These are phyloP conservation scores for Lactifluus echinatus DNA, from an alignment of 768 basidiomycete genomes.

Conservation along the genomic window DNA sequence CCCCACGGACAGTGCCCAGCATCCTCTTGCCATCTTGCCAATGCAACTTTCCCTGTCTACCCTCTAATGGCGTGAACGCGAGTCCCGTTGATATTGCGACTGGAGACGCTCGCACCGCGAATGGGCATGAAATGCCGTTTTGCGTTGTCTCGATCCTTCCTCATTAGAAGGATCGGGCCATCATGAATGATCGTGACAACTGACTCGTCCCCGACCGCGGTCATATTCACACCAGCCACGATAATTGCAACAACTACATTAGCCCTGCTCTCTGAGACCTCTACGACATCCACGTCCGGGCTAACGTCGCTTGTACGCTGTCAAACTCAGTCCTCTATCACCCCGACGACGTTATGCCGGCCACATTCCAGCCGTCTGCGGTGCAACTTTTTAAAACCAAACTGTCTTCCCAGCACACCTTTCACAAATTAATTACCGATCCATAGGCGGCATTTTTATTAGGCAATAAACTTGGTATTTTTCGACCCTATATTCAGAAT, in stretches of 20 bases:
- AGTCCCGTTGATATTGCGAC: background rate
- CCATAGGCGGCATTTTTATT: conserved; percentile 18
- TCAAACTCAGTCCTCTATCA: conserved; percentile 3
- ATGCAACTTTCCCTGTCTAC: background rate
- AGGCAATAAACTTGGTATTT: conserved; percentile 4
- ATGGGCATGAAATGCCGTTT: background rate
- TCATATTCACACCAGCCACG: conserved; percentile 7
- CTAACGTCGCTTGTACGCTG: conserved; percentile 6
- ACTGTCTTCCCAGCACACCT: background rate
- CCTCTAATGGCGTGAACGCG: background rate
- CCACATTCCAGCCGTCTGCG: conserved; percentile 6
- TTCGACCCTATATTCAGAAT: conserved; percentile 13
- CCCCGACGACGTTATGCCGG: background rate
- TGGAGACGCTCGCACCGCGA: background rate
- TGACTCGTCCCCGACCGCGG: too few species aligned
- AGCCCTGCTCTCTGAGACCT: background rate
- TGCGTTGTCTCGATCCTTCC: background rate
- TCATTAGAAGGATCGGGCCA: background rate
- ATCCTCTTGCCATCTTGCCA: background rate
- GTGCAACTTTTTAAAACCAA: background rate
- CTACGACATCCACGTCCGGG: too few species aligned
- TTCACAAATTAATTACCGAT: background rate
- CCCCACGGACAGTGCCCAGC: background rate
- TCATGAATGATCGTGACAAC: background rate
- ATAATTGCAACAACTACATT: background rate